phyloP scores from a whole-genome alignment of 352 stramenopile species.

The Elongisporangium anandrum region DNA sequence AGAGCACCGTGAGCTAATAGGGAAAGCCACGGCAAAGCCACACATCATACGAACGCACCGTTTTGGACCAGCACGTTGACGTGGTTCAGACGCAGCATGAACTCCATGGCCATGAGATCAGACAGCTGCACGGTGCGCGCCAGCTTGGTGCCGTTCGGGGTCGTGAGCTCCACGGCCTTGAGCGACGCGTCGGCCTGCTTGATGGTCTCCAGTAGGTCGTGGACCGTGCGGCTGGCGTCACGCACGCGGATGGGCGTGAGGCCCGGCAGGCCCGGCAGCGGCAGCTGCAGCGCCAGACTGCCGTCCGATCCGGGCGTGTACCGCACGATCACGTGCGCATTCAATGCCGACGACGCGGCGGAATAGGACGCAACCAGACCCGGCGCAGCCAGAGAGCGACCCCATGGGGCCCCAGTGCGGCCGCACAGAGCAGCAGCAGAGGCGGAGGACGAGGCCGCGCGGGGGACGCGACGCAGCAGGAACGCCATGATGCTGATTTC shows the following conservation, averaged over 20 bases:
- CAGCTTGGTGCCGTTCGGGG: slow-evolving; percentile 59
- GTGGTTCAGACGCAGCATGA: slow-evolving; percentile 70
- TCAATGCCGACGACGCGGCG: slow-evolving; percentile 5
- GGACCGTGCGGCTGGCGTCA: slow-evolving; percentile 33
- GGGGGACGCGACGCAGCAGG: background rate
- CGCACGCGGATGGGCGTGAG: slow-evolving; percentile 44
- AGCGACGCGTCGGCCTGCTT: slow-evolving; percentile 42
- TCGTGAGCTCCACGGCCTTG: slow-evolving; percentile 64
- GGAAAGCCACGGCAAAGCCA: no score
- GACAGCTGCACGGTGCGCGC: slow-evolving; percentile 55
- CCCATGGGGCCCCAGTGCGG: background rate
- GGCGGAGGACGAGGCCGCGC: background rate
- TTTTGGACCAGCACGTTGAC: slow-evolving; percentile 56
- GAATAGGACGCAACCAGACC: background rate
- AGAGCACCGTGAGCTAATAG: no score
- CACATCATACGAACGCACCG: no score
- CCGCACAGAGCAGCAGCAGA: background rate
- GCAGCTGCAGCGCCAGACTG: slow-evolving; percentile 50
- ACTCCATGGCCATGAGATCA: slow-evolving; percentile 60
- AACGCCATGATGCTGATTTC: background rate
- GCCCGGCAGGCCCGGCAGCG: slow-evolving; percentile 45
- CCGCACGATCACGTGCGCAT: slow-evolving; percentile 37
- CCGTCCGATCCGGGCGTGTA: slow-evolving; percentile 32
- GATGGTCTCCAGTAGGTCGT: slow-evolving; percentile 52
- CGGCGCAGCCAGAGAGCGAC: background rate